Conservation (phyloP, 768 basidiomycete species). For the Suillus tomentosus region DNA sequence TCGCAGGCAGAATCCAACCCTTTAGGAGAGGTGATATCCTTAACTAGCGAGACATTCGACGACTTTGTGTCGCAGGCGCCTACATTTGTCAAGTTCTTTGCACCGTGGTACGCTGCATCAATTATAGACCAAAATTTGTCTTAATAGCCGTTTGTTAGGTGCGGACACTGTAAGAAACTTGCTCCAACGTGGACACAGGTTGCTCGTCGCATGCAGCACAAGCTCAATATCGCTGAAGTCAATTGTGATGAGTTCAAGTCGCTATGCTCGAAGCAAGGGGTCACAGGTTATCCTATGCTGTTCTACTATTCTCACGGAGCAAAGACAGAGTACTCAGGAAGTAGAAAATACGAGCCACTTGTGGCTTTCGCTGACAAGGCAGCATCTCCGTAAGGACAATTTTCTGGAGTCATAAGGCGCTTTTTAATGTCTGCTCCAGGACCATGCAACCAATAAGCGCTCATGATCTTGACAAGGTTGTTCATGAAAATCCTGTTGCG, state of each 20-base stretch:
- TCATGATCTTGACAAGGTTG: slow-evolving; percentile 44
- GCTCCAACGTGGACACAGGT: slow-evolving; percentile 82
- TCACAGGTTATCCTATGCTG: slow-evolving; percentile 85
- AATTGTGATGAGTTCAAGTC: slow-evolving; percentile 79
- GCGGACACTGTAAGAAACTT: slow-evolving; percentile 95
- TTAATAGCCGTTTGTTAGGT: slow-evolving; percentile 44
- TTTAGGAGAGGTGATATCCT: slow-evolving; percentile 26
- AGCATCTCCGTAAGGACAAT: slow-evolving; percentile 58
- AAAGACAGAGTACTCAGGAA: slow-evolving; percentile 75
- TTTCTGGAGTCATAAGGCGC: not conserved
- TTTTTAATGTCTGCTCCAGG: slow-evolving; percentile 26
- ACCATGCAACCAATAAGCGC: slow-evolving; percentile 41
- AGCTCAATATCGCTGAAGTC: slow-evolving; percentile 80
- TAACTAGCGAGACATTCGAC: slow-evolving; percentile 39
- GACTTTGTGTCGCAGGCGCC: slow-evolving; percentile 46
- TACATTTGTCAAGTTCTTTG: slow-evolving; percentile 80
- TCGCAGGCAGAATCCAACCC: slow-evolving; percentile 24
- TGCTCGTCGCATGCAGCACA: slow-evolving; percentile 66
- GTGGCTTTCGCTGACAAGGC: slow-evolving; percentile 77
- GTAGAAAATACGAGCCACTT: slow-evolving; percentile 70
- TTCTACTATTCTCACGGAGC: slow-evolving; percentile 63
- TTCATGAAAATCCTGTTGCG: slow-evolving; percentile 50
- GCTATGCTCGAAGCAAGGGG: slow-evolving; percentile 64
- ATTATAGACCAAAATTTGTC: not conserved
- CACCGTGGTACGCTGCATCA: slow-evolving; percentile 66